Base-by-base conservation (phyloP, 352 stramenopile species). In the Pythium dissotocum region DNA sequence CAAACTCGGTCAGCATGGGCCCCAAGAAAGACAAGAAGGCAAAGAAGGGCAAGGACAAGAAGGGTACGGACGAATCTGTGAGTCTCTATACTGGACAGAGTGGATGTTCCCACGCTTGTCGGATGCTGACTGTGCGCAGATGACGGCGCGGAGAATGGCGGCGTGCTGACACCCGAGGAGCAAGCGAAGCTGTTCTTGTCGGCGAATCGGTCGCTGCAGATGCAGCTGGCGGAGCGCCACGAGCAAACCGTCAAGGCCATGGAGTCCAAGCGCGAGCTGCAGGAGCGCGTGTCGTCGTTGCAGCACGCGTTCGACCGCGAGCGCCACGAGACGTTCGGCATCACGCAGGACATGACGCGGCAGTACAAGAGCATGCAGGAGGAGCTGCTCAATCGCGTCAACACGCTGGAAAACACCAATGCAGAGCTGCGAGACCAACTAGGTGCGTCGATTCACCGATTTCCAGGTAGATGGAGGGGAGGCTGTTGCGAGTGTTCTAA, bases 301-400 rank as follows among this genome's bases (percentile, higher is more conserved):
- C 87, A 96, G 63, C 76, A 78, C 26, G 89, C 94, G 65, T 95
- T 98, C 72, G 87, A 98, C 55, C 74, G 80, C 21, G 91, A 97
- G 71, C 79, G 91, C 9, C 72, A 77, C 77, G 83, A 97, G 61
- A 97, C 90, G 13, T 96, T 96, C 48, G 95, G 96, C 21, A 98
- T 99, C 61, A 98, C 90, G 38, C 80, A 93, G 57, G 93, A 98
- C 71, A 98, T 98, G 94, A 98, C 95, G 55, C 82, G 96, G 9
- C 95, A 98, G 81, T 98, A 98, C 79, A 98, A 98, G 77, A 96
- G 91, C 63, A 98, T 99, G 94, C 93, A 98, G 67, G 90, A 97
- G 53, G 88, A 97, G 65, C 75, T 97, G 32, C 76, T 97, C 5
- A 93, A 96, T 48, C 85, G 90, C 16, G 83, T 95, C 66, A 93